Base-by-base conservation (phyloP, 2,329 filamentous ascomycete genomes). In the Scopulariopsis brevicaulis region DNA sequence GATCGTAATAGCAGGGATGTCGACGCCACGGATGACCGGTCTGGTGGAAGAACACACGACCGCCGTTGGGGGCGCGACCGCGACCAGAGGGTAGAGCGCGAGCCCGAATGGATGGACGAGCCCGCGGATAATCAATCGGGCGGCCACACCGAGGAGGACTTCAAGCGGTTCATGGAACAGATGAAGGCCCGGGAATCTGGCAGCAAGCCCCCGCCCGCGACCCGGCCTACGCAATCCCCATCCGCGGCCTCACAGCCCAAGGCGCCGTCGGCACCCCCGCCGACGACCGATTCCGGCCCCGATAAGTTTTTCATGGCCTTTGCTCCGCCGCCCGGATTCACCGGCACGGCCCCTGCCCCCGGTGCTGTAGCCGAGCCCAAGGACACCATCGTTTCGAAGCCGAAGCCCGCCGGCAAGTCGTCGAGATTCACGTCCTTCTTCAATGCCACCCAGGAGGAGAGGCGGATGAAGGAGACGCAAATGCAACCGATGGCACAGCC, bases 161-260 rank as follows among this genome's bases (percentile, higher is more conserved):
- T 96, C 70, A 87, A 95, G 73, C 89, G 89, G 64, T 96, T 93
- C 84, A 96, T 96, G 79, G 90, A 95, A 65, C 81, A 80, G 62
- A 95, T 95, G 90, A 93, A 84, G 46, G 80, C 82, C 61, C 82
- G 78, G 65, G 73, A 68, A 54, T 61, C 67, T 4, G 20, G 6
- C n/a, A 62, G 65, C 37, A 58, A 60, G 50, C 59, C 62, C 52
- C 59, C 69, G 60, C 60, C 53, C 25, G 50, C 53, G 15, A 59
- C 69, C 4, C 65, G 15, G 51, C 48, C 70, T 52, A 59, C 70
- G 20, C 73, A 71, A 34, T 64, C 71, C 24, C 65, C 67, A 18
- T 61, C 67, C 48, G 79, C 81, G 60, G 67, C 70, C 10, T 78
- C 82, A 60, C 81, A 79, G 59, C 72, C 77, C 43, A 77, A 82